Evolutionary conservation across 441 rosid species (phyloP), one percentile per base, ranked within the genome.

Genomic region (Gossypium davidsonii): DNA sequence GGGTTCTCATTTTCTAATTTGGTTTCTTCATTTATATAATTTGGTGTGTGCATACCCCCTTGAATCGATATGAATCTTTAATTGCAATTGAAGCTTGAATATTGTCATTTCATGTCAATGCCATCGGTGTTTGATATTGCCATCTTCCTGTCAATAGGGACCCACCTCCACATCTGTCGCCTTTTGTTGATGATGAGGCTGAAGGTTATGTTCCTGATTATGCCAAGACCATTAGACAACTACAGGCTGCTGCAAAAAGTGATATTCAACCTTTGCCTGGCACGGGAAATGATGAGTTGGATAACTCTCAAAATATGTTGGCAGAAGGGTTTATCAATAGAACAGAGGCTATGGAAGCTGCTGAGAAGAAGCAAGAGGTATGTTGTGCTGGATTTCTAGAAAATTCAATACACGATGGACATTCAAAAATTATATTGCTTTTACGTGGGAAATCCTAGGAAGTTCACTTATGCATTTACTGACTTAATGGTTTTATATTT

Each of bases 201-300:
- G 98, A 91, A 81, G 98, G 97, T 37, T 94, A 92, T 74, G 83
- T 85, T 61, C 99, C 99, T 66, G 97, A 94, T 25, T 92, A 90
- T 79, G 98, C 96, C 17, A 93, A 88, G 82, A 87, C 91, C 60
- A 87, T 92, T 58, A 87, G 83, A 71, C 83, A 84, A 71, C 75
- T 91, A 79, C 90, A 90, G 83, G 86, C 91, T 81, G 97, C 98
- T 76, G 88, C 92, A 46, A 88, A 78, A 82, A 89, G 78, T 63
- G 92, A 90, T 71, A 83, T 94, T 74, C 93, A 92, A 73, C 99
- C 98, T 3, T 75, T 94, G 83, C 88, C 97, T 64, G 96, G 98
- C 66, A 80, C 77, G 5, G 93, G 89, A 18, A 82, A 81, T 56
- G 94, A 87, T 57, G 96, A 86, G 81, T 65, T 88, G 63, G 91